Percentiles rank a stretch among this genome's conserved stretches.
These are phyloP conservation scores for Microascus cirrosus DNA, from an alignment of 2,329 filamentous ascomycete species.

Conservation along the genomic window DNA sequence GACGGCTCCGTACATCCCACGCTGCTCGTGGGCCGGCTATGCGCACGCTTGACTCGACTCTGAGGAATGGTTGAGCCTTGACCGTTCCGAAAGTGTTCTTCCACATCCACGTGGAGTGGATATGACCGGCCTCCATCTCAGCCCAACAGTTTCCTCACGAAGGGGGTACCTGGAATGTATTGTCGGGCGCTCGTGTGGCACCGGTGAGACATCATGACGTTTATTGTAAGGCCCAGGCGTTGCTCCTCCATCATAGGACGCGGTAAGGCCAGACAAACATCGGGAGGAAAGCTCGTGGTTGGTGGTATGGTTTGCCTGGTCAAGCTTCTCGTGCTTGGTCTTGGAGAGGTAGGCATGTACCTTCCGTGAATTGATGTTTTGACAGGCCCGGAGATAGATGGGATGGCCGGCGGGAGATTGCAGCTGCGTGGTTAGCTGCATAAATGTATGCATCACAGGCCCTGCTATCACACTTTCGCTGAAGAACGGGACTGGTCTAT, in stretches of 20 bases:
- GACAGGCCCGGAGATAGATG: neutral
- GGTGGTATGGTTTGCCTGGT: neutral
- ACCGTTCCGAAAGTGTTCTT: neutral
- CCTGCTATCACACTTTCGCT: neutral
- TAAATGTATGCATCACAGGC: neutral
- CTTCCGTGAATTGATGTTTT: neutral
- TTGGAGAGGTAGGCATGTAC: neutral
- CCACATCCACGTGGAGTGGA: neutral
- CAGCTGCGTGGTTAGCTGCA: neutral
- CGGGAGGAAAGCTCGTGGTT: neutral
- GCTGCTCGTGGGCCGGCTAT: neutral
- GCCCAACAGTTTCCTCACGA: no score
- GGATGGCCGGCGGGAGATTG: neutral
- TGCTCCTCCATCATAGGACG: neutral
- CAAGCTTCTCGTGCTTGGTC: neutral
- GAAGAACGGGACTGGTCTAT: neutral
- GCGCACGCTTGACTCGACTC: neutral
- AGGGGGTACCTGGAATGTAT: neutral
- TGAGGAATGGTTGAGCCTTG: neutral
- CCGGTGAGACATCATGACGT: neutral
- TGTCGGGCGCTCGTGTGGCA: neutral
- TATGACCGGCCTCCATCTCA: neutral
- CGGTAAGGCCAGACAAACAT: neutral
- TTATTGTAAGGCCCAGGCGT: neutral
- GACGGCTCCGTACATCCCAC: neutral